A percentile compares a stretch with the other conserved stretches of the same genome.
These are phyloP conservation scores for Saccharomycopsis sp. DNA, from an alignment of 805 yeast species.

Conservation along the genomic window DNA sequence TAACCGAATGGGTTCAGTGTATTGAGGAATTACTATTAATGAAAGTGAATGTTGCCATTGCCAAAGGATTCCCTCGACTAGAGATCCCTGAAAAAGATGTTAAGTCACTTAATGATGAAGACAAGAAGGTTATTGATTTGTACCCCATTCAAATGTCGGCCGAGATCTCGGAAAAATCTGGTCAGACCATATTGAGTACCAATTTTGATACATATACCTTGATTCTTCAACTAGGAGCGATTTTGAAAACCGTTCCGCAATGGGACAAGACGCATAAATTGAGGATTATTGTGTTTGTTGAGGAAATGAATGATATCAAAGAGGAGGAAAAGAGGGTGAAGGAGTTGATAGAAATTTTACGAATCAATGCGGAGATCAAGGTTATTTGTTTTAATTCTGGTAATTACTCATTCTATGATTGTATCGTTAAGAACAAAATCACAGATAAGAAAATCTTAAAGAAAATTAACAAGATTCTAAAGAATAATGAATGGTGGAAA, in stretches of 20 bases:
- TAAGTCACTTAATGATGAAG: slow-evolving; percentile 21
- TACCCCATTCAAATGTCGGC: slow-evolving; percentile 98
- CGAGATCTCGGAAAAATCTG: slow-evolving; percentile 53
- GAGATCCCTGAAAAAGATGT: slow-evolving; percentile 43
- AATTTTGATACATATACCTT: slow-evolving; percentile 94
- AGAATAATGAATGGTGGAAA: slow-evolving; percentile 80
- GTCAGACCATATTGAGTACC: slow-evolving; percentile 65
- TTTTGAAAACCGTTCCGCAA: slow-evolving; percentile 81
- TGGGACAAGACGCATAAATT: slow-evolving; percentile 75
- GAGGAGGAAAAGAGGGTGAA: slow-evolving; percentile 58
- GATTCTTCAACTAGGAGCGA: slow-evolving; percentile 89
- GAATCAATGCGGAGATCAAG: slow-evolving; percentile 76
- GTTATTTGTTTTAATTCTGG: slow-evolving; percentile 62
- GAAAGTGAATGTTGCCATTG: slow-evolving; percentile 89
- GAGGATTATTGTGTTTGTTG: slow-evolving; percentile 87
- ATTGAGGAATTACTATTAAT: slow-evolving; percentile 82
- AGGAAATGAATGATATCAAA: slow-evolving; percentile 52
- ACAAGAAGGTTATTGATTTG: slow-evolving; percentile 61
- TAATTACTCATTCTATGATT: slow-evolving; percentile 51
- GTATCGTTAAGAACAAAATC: slow-evolving; percentile 48
- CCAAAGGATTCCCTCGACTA: slow-evolving; percentile 70
- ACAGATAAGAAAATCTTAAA: slow-evolving; percentile 25
- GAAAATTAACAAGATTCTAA: slow-evolving; percentile 40
- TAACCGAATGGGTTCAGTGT: slow-evolving; percentile 83
- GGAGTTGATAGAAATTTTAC: slow-evolving; percentile 57